Evolutionary conservation across 305 asterid genomes (phyloP), one percentile per base, ranked within the genome.

Genomic region (Coffea humblotiana): DNA sequence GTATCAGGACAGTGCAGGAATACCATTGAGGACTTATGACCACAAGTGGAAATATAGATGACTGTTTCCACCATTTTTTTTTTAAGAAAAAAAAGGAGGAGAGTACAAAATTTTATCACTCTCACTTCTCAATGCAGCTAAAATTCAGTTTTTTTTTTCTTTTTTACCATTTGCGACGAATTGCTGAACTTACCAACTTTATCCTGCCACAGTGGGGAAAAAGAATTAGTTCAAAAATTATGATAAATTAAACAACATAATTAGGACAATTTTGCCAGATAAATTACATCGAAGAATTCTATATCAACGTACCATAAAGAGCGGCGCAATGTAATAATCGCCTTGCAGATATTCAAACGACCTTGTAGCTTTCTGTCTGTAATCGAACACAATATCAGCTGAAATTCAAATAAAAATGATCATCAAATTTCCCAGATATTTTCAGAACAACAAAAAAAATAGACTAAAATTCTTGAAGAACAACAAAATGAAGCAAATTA

Each of bases 381-480:
- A 94, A 83, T 94, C 98, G 84, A 94, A 93, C 88, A 94, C 97
- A 75, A 94, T 95, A 86, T 93, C 98, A 90, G 99, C 99, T 95
- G 91, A 15, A 83, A 69, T 63, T 75, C 80, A 76, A 77, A 52
- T 64, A 71, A 71, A 64, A 37, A 69, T 37, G 25, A 76, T 43
- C 82, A 67, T 12, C 68, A 79, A 27, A 70, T 58, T 61, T 35
- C 66, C 64, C 72, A 18, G 25, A 18, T 32, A 40, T 56, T 23
- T 73, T 72, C 14, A 48, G 43, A 6, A 25, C 19, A 54, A 21
- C 66, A 71, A 4, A 13, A 10, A 25, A 80, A 58, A 3, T 40
- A 6, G 37, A 2, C 16, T 35, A 43, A 13, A n/a, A 2, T 37
- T 48, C 52, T 18, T 29, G 48, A 61, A 23, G 43, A 43, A 29